Base-by-base conservation (phyloP, 176 grass and related monocot species). In the Lolium multiflorum region DNA sequence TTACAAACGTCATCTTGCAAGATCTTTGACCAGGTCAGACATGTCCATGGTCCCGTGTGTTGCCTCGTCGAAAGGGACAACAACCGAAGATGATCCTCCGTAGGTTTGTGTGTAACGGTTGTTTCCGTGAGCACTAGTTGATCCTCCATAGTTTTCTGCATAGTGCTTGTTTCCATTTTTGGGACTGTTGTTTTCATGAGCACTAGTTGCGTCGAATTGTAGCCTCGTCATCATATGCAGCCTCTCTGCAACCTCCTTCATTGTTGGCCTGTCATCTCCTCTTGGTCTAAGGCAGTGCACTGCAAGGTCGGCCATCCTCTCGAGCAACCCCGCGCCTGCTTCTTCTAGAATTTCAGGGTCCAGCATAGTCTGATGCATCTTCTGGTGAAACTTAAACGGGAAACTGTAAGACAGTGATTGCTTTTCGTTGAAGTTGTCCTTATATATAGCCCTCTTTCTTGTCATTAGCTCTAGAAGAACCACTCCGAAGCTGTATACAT, bases 401-500 rank as follows among this genome's bases (percentile, higher is more conserved):
- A 79, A 79, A 62, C 31, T 62, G 43, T 79, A 16, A 17, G 56
- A 46, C 12, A 79, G 9, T 9, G 77, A 38, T 3, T 47, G 11
- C 56, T 26, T 79, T 31, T 15, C 18, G 10, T 55, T 61, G 62
- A 85, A 93, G 54, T 68, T 73, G 17, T n/a, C 24, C 1, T 9
- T 18, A 4, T 28, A 51, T 17, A 89, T 65, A n/a, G 83, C 86
- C 69, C 84, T 94, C 59, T 89, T 83, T 60, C 82, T 86, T 2
- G 89, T 87, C 16, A 91, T 80, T 9, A 93, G 88, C 66, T 93
- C 91, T 17, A 93, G 56, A 59, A 93, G 86, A 62, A 88, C 88
- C 25, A 93, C 91, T 7, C 91, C 85, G 6, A 84, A 92, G n/a
- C 88, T 92, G 68, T 90, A 85, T 3, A 90, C 87, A n/a, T 93